Conservation (phyloP, 306 rosid species). For the Glycyrrhiza uralensis region DNA sequence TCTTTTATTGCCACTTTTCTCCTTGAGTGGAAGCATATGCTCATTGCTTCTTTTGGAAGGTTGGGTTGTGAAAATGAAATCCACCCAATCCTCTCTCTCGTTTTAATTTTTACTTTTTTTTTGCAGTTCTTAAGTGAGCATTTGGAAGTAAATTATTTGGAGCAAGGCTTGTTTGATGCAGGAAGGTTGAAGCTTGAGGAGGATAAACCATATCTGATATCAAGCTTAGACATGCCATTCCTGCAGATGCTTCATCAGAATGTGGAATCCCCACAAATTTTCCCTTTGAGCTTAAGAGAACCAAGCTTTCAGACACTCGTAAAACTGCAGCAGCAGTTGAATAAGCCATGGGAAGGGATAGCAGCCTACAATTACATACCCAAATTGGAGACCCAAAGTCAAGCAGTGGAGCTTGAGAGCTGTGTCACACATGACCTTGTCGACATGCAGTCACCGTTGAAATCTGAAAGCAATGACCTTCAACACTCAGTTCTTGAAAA, state of each 20-base stretch:
- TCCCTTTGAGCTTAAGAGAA: constrained; percentile 42
- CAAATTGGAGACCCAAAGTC: constrained; percentile 31
- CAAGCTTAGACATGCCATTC: constrained; percentile 61
- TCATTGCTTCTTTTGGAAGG: constrained; percentile 24
- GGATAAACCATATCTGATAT: constrained; percentile 20
- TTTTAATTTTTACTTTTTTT: not conserved
- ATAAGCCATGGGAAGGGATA: constrained; percentile 42
- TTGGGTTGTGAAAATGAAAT: not conserved
- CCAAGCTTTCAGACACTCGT: constrained; percentile 54
- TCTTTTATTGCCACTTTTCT: too few relatives aligned
- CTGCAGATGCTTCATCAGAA: constrained; percentile 69
- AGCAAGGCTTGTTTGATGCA: constrained; percentile 34
- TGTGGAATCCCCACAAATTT: constrained; percentile 43
- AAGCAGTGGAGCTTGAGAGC: constrained; percentile 15
- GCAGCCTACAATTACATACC: constrained; percentile 10
- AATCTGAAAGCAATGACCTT: constrained; percentile 35
- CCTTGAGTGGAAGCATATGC: constrained; percentile 3
- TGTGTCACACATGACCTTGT: too few relatives aligned
- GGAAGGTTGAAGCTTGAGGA: constrained; percentile 35
- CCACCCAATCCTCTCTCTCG: not conserved
- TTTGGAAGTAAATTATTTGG: constrained; percentile 38
- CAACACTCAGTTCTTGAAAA: constrained; percentile 20
- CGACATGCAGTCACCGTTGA: too few relatives aligned
- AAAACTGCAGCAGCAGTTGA: constrained; percentile 44
- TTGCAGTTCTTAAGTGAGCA: constrained; percentile 55